Conservation (phyloP, 495 filamentous ascomycete species). For the Hypomontagnella monticulosa region DNA sequence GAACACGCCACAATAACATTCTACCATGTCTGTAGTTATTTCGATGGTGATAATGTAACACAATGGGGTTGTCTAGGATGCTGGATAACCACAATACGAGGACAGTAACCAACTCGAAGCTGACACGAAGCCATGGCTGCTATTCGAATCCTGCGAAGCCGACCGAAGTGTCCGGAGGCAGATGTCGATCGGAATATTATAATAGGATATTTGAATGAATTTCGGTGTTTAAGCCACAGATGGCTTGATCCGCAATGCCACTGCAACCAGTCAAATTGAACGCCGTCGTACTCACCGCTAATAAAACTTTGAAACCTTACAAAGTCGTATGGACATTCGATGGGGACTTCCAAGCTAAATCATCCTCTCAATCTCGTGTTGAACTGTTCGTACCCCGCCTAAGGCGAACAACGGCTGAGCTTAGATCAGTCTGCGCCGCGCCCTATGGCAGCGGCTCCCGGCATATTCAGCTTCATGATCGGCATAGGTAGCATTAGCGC, state of each 20-base stretch:
- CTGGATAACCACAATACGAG: not conserved
- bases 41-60: no score
- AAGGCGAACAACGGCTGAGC: constrained; percentile 26
- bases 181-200: constrained; percentile 14
- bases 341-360: constrained; percentile 1
- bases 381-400: constrained; percentile 2
- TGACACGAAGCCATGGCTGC: not conserved
- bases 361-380: constrained; percentile 25
- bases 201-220: not conserved
- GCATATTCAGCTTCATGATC: not conserved
- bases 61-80: no score
- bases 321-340: constrained; percentile 8
- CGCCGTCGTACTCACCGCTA: constrained; percentile 29
- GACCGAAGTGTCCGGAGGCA: not conserved
- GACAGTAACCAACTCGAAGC: not conserved
- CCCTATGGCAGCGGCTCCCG: constrained; percentile 23
- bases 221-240: constrained; percentile 8
- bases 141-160: not conserved
- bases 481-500: constrained; percentile 2
- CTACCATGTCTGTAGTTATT: no score
- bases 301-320: constrained; percentile 3
- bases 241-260: constrained; percentile 1
- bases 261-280: not conserved
- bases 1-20: no score
- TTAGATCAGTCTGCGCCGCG: constrained; percentile 25